Percentiles rank a stretch among this genome's conserved stretches.
Evolutionary conservation across 1,284 basidiomycete genomes (phyloP).

Genomic region (Calocybe gambosa): DNA sequence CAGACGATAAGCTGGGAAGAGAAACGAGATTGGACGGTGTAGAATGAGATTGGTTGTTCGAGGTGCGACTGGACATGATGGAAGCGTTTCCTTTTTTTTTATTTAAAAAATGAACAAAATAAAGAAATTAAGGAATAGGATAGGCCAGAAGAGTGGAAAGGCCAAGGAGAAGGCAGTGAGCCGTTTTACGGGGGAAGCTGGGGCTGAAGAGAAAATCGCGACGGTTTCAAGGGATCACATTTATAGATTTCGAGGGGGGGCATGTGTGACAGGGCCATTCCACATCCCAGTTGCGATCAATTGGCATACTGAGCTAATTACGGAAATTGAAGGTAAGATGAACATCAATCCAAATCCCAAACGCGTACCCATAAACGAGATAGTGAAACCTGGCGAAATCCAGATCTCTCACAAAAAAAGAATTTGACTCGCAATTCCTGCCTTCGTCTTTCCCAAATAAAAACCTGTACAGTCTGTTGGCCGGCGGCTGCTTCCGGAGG

Average conservation of each 20-base stretch:
- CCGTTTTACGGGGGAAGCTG: conserved; percentile 5
- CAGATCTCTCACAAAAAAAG: not conserved
- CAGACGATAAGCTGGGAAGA: conserved; percentile 62
- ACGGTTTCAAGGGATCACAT: conserved; percentile 13
- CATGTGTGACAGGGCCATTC: conserved; percentile 18
- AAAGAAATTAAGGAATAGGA: not conserved
- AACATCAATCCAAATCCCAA: conserved; percentile 17
- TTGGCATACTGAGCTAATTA: conserved; percentile 13
- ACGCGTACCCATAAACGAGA: conserved; percentile 6
- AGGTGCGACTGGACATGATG: conserved; percentile 18
- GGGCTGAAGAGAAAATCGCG: conserved; percentile 13
- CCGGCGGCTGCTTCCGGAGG: conserved; percentile 18
- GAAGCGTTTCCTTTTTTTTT: no score
- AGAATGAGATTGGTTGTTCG: conserved; percentile 12
- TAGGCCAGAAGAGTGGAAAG: conserved; percentile 7
- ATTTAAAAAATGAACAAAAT: no score
- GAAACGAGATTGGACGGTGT: conserved; percentile 44
- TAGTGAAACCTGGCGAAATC: not conserved
- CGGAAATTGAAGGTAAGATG: conserved; percentile 9
- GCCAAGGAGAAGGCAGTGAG: not conserved
- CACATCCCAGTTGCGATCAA: conserved; percentile 21
- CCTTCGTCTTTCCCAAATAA: conserved; percentile 7
- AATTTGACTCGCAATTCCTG: conserved; percentile 8
- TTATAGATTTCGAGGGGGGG: conserved; percentile 16
- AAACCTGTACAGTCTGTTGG: not conserved